These are phyloP conservation scores for Suhomyces bokatorum DNA, from an alignment of 1,139 yeast species.

Conservation along the genomic window DNA sequence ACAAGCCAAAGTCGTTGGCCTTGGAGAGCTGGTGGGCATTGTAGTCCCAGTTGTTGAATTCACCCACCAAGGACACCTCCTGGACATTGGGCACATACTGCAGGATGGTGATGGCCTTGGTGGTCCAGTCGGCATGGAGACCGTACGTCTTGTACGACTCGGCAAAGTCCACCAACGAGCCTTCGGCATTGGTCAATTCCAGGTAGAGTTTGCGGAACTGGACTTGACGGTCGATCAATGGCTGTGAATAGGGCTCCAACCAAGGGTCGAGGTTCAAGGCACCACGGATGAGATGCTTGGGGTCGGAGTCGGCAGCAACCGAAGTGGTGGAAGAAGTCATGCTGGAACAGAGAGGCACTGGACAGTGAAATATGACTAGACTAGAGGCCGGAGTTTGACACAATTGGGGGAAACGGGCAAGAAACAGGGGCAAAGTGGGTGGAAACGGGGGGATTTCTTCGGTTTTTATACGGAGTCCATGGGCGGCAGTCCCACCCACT, in stretches of 20 bases:
- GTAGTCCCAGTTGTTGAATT: conserved; percentile 82
- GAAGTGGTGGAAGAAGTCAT: not conserved
- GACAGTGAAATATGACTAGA: not conserved
- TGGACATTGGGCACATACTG: conserved; percentile 92
- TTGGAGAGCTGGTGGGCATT: conserved; percentile 54
- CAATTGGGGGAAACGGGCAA: not conserved
- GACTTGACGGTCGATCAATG: conserved; percentile 41
- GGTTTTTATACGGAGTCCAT: not conserved
- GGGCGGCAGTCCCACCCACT: conserved; percentile 4
- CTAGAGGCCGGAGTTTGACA: not conserved
- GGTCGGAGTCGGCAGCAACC: not conserved
- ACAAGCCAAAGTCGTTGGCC: conserved; percentile 66
- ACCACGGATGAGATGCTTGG: conserved; percentile 40
- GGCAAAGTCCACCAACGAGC: conserved; percentile 52
- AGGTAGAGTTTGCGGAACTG: conserved; percentile 55
- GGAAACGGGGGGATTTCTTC: not conserved
- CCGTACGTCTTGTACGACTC: conserved; percentile 73
- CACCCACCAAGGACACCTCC: conserved; percentile 78
- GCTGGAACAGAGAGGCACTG: not conserved
- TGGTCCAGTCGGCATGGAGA: conserved; percentile 56
- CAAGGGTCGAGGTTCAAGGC: conserved; percentile 79
- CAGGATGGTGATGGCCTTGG: conserved; percentile 58
- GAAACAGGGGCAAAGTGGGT: not conserved
- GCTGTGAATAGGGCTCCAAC: conserved; percentile 76
- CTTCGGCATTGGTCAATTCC: conserved; percentile 45